Base-by-base conservation (phyloP, 371 early-diverging fungal species). In the Syncephalastrum sp. region DNA sequence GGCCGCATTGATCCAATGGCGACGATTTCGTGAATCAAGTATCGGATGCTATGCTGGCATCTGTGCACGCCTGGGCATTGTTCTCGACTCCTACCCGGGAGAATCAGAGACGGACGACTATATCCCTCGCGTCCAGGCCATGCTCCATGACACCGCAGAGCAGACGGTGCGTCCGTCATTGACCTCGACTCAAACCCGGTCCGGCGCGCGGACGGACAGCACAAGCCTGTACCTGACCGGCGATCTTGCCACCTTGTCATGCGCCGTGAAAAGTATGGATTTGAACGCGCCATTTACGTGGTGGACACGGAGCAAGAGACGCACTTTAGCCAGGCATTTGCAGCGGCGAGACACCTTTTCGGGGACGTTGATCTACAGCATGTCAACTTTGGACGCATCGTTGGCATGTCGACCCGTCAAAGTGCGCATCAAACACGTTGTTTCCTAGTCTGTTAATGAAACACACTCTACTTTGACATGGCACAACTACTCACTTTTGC, bases 381-480 rank as follows among this genome's bases (percentile, higher is more conserved):
- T 74, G 86, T 97, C 43, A 85, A 86, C 55, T 99, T 94, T 69
- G 99, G 99, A 15, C 81, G 95, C 62, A 94, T 99, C 27, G 82
- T 88, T 47, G 92, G 94, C 61, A 98, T 99, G 97, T 93, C 91
- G 46, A 99, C 99, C 3, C 85, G 99, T 42, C 91, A n/a, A n/a
- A n/a, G n/a, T n/a, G n/a, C n/a, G n/a, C n/a, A n/a, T n/a, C n/a
- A n/a, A n/a, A n/a, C n/a, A n/a, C n/a, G n/a, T n/a, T n/a, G n/a
- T n/a, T n/a, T n/a, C n/a, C n/a, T n/a, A n/a, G n/a, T n/a, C n/a
- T n/a, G n/a, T n/a, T n/a, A n/a, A n/a, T n/a, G n/a, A n/a, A n/a
- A n/a, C n/a, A n/a, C n/a, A n/a, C n/a, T n/a, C n/a, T n/a, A n/a
- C n/a, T n/a, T n/a, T n/a, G n/a, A n/a, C n/a, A n/a, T n/a, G n/a